These are phyloP conservation scores for Alternaria incomplexa DNA, from an alignment of 2,329 filamentous ascomycete genomes.

Conservation along the genomic window DNA sequence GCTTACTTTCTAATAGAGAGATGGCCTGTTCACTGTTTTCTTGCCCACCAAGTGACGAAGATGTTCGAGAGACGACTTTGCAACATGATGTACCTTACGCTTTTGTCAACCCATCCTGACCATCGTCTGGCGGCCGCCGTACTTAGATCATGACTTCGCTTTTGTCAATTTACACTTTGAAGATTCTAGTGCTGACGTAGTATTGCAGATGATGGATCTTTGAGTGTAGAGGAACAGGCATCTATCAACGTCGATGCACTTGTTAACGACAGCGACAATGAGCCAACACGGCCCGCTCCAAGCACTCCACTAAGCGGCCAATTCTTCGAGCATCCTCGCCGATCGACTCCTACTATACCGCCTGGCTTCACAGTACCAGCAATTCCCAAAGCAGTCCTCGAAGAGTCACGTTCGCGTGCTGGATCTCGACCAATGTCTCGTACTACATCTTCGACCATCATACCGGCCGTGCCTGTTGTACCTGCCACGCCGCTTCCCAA, in stretches of 20 bases:
- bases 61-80: slow-evolving; percentile 42
- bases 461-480: slow-evolving; percentile 49
- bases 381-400: slow-evolving; percentile 27
- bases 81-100: slow-evolving; percentile 38
- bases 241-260: slow-evolving; percentile 70
- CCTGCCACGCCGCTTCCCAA: slow-evolving; percentile 45
- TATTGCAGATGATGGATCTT: slow-evolving; percentile 65
- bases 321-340: slow-evolving; percentile 46
- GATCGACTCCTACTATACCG: slow-evolving; percentile 54
- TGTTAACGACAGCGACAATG: slow-evolving; percentile 62
- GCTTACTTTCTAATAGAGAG: slow-evolving; percentile 52
- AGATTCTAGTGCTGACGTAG: slow-evolving; percentile 51
- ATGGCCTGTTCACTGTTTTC: slow-evolving; percentile 44
- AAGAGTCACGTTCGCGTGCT: slow-evolving; percentile 27
- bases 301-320: slow-evolving; percentile 28
- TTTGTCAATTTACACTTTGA: slow-evolving; percentile 1
- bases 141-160: slow-evolving; percentile 6
- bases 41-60: slow-evolving; percentile 49
- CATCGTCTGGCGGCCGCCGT: slow-evolving; percentile 25
- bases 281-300: slow-evolving; percentile 39
- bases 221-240: slow-evolving; percentile 65
- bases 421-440: slow-evolving; percentile 34
- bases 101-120: slow-evolving; percentile 20
- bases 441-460: slow-evolving; percentile 38
- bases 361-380: slow-evolving; percentile 51